phyloP scores from a whole-genome alignment of 257 asterid genomes.

The Capsicum baccatum region DNA sequence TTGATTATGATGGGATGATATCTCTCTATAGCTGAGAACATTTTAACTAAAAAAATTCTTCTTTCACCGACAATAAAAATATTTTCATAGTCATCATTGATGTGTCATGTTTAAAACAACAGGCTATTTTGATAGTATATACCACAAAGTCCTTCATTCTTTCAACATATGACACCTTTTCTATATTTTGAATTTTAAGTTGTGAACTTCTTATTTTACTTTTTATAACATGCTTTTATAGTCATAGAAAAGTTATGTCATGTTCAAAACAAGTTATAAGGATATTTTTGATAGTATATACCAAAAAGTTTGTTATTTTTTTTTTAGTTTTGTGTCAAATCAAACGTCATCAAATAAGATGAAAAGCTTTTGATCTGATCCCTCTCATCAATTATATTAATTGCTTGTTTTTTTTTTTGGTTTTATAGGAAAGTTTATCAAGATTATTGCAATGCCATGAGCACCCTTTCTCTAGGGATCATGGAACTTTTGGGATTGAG shows the following conservation, averaged over 20 bases:
- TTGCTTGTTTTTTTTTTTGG: neutral
- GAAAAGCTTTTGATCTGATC: neutral
- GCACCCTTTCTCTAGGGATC: conserved; percentile 25
- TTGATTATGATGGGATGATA: no score
- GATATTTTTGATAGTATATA: neutral
- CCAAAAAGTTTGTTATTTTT: neutral
- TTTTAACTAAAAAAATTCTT: no score
- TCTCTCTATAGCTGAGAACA: no score
- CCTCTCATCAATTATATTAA: neutral
- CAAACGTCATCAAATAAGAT: neutral
- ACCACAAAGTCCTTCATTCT: no score
- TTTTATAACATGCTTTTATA: neutral
- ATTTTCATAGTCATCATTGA: no score
- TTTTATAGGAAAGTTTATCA: conserved; percentile 30
- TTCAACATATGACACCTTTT: neutral
- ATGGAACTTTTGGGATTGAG: conserved; percentile 38
- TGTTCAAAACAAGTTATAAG: neutral
- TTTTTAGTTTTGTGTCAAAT: neutral
- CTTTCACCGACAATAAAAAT: no score
- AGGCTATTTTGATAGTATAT: no score
- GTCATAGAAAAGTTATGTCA: neutral
- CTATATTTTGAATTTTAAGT: neutral
- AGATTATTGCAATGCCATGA: conserved; percentile 36
- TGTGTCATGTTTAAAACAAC: no score
- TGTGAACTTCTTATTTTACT: neutral